Base-by-base conservation (phyloP, 768 basidiomycete genomes). In the Harrya chromipes region DNA sequence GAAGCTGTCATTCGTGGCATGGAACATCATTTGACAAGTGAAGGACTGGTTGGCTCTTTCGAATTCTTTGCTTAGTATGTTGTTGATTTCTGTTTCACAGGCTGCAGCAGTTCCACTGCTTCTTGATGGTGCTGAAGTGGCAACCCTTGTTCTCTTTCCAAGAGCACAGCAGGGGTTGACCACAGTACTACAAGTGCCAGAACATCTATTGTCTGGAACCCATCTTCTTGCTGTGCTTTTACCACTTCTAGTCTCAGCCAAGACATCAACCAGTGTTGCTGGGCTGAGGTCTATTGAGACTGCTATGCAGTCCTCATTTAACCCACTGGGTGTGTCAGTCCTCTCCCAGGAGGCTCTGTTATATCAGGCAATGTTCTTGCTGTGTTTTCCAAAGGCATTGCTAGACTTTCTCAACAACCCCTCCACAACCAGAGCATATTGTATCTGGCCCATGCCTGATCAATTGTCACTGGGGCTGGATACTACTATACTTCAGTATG, bases 121-220 rank as follows among this genome's bases (percentile, higher is more conserved):
- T 37, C 62, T 83, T 40, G 80, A 84, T 53, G 67, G 67, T 21
- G 64, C 68, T 31, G 65, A 78, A 41, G 72, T 75, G 13, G 86
- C 79, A 8, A 61, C 80, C 31, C 70, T 85, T 27, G 35, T 87
- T n/a, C 56, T 88, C n/a, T 79, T 83, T 54, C 73, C 80, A 19
- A 61, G 70, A 14, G 56, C 59, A 7, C 65, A 72, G 35, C 45
- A 60, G 2, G 47, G 65, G 4, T 63, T 81, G n/a, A 59, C 61
- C 41, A 64, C 60, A 5, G 59, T 67, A 13, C 68, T 82, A 40
- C 69, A 70, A 35, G 73, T 82, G 3, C 78, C 76, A 55, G 60
- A 58, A 9, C 52, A 55, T 31, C 46, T 68, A 10, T 13, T 49
- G 9, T 45, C 54, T 46, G 53, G 51, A 19, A 47, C 38, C 2